Conservation (phyloP, 1,284 basidiomycete genomes). For the Cerrena zonata region DNA sequence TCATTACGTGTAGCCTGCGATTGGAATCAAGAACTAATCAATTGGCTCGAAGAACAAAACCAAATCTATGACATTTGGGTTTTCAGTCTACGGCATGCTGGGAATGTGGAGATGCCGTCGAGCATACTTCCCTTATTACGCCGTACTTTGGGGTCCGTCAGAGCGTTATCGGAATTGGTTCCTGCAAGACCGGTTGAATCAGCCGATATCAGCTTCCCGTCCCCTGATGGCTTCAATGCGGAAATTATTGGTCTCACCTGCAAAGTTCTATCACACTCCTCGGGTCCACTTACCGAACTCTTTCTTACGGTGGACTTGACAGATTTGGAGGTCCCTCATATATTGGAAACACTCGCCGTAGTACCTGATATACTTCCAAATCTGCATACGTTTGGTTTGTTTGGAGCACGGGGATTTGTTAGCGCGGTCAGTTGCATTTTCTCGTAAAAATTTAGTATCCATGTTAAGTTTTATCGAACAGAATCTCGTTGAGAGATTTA, state of each 20-base stretch:
- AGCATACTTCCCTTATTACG: background rate
- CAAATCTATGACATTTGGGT: background rate
- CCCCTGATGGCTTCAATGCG: background rate
- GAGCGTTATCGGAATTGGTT: background rate
- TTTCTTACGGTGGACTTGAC: background rate
- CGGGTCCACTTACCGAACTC: background rate
- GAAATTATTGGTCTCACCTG: background rate
- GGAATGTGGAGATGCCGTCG: background rate
- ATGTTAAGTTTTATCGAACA: background rate
- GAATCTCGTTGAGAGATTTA: background rate
- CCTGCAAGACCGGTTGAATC: slow-evolving; percentile 1
- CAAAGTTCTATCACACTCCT: background rate
- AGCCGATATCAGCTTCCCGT: background rate
- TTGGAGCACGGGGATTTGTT: background rate
- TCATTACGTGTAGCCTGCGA: slow-evolving; percentile 1
- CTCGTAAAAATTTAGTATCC: background rate
- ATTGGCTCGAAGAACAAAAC: slow-evolving; percentile 8
- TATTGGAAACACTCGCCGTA: background rate
- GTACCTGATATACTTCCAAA: background rate
- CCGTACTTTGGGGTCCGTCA: background rate
- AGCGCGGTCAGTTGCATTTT: background rate
- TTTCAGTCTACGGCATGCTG: background rate
- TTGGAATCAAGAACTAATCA: slow-evolving; percentile 5
- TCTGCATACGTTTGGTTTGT: background rate
- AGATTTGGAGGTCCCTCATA: background rate